These are phyloP conservation scores for Sequoiadendron giganteum DNA, from an alignment of 75 land plant genomes.

Conservation along the genomic window DNA sequence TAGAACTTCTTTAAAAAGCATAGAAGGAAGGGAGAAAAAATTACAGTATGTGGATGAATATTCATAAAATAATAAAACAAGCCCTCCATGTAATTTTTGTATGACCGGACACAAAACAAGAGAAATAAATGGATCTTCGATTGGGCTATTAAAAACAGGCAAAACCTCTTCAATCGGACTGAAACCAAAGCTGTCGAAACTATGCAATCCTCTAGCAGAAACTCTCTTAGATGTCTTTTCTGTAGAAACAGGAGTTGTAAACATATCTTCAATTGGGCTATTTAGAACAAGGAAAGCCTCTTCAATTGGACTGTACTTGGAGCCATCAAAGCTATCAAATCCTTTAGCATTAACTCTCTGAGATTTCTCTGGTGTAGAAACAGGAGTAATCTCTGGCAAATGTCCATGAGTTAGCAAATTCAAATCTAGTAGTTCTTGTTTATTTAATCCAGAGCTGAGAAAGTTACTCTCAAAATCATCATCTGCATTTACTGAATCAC, in stretches of 20 bases:
- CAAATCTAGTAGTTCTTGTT: not conserved
- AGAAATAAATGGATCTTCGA: not conserved
- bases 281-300: not conserved
- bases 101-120: too few relatives aligned
- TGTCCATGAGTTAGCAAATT: not conserved
- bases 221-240: not conserved
- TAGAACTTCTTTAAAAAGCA: too few relatives aligned
- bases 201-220: not conserved
- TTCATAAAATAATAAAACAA: too few relatives aligned
- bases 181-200: not conserved
- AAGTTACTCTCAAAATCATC: not conserved
- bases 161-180: not conserved
- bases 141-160: not conserved
- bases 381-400: not conserved
- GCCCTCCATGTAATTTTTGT: too few relatives aligned
- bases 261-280: not conserved
- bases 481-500: not conserved
- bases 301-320: not conserved
- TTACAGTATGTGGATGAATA: too few relatives aligned
- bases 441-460: not conserved
- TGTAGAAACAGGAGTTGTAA: not conserved
- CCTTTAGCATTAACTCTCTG: not conserved
- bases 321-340: not conserved
- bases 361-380: not conserved
- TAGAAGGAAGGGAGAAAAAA: too few relatives aligned